A percentile compares a stretch with the other conserved stretches of the same genome.
These are phyloP conservation scores for Phytopythium boreale DNA, from an alignment of 352 stramenopile genomes.

Conservation along the genomic window DNA sequence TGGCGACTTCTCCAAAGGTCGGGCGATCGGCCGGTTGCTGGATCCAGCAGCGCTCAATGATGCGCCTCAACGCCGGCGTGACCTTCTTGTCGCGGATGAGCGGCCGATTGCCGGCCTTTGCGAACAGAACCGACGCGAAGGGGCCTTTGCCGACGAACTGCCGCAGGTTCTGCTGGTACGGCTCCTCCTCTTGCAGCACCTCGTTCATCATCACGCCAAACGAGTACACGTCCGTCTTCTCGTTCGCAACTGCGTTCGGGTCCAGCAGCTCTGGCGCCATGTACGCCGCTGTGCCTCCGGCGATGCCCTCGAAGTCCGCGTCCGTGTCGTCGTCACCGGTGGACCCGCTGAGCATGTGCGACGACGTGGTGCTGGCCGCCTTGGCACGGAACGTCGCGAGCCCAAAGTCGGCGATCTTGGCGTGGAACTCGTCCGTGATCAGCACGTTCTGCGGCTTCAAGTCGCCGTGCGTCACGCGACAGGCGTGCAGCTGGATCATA, in stretches of 20 bases:
- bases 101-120: conserved; percentile 23
- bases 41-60: conserved; percentile 25
- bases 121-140: conserved; percentile 23
- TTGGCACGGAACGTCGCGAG: conserved; percentile 30
- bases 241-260: conserved; percentile 13
- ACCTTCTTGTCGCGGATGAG: conserved; percentile 22
- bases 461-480: conserved; percentile 52
- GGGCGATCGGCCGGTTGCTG: conserved; percentile 13
- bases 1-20: conserved; percentile 20
- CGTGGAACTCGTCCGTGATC: conserved; percentile 53
- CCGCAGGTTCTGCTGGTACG: conserved; percentile 30
- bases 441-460: conserved; percentile 73
- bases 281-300: conserved; percentile 45
- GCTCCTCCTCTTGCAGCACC: conserved; percentile 40
- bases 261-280: conserved; percentile 48
- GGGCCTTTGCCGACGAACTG: conserved; percentile 34
- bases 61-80: conserved; percentile 14
- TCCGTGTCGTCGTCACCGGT: conserved; percentile 15
- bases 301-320: conserved; percentile 21
- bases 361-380: conserved; percentile 23
- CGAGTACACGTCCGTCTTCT: conserved; percentile 40
- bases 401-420: conserved; percentile 85
- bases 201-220: conserved; percentile 44
- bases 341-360: conserved; percentile 19
- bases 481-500: conserved; percentile 34